Percentiles rank a stretch among this genome's conserved stretches.
phyloP scores from a whole-genome alignment of 164 flowering plant genomes.

The Amborella trichopoda region DNA sequence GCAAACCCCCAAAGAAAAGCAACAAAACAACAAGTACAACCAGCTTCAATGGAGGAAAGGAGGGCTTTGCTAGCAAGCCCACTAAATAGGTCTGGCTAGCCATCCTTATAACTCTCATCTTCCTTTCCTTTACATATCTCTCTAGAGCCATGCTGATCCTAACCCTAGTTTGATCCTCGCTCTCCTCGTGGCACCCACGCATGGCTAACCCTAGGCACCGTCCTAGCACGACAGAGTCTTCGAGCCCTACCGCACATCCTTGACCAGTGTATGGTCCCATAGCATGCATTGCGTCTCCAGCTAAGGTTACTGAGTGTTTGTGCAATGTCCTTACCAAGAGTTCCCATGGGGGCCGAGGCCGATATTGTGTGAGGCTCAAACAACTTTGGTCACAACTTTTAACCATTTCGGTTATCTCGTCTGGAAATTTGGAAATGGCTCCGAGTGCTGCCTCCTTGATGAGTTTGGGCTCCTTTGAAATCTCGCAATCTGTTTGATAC shows the following conservation, averaged over 20 bases:
- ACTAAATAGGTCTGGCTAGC: conserved; percentile 3
- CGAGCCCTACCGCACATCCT: conserved; percentile 24
- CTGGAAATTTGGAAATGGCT: conserved; percentile 10
- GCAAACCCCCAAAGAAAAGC: not conserved
- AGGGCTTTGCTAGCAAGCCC: not conserved
- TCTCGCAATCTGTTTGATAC: conserved; percentile 16
- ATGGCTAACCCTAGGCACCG: conserved; percentile 18
- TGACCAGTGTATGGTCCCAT: conserved; percentile 35
- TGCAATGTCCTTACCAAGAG: conserved; percentile 10
- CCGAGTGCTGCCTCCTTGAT: conserved; percentile 11
- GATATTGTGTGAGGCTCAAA: no score
- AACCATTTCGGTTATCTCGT: conserved; percentile 15
- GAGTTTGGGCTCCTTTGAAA: conserved; percentile 9
- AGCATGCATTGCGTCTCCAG: conserved; percentile 36
- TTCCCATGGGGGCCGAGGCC: conserved; percentile 24
- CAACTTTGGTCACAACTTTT: conserved; percentile 12
- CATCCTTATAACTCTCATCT: conserved; percentile 15
- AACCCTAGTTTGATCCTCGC: not conserved
- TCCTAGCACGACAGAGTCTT: conserved; percentile 30
- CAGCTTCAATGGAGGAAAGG: not conserved
- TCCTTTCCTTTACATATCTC: conserved; percentile 16
- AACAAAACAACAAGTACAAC: not conserved
- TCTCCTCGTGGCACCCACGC: not conserved
- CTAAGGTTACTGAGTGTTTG: conserved; percentile 18
- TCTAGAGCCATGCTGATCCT: conserved; percentile 16